Evolutionary conservation across 2,329 filamentous ascomycete species (phyloP).

Genomic region (Clonostachys sp.): DNA sequence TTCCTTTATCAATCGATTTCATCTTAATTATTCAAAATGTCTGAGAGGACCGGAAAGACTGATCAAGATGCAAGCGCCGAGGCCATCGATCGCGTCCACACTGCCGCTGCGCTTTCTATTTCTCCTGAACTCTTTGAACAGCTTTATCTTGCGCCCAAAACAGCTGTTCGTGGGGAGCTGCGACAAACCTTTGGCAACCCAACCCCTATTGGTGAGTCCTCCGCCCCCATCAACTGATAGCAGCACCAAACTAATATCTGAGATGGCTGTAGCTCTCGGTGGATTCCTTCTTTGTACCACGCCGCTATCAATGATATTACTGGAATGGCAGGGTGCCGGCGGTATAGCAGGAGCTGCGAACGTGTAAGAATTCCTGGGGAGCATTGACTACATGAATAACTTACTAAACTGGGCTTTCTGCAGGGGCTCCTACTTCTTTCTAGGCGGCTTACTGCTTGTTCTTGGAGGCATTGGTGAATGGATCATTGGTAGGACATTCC

Average conservation of each 20-base stretch:
- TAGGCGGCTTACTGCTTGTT: slow-evolving; percentile 39
- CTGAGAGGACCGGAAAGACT: slow-evolving; percentile 4
- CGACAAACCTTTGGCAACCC: slow-evolving; percentile 47
- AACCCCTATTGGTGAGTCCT: slow-evolving; percentile 31
- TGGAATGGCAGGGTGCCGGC: slow-evolving; percentile 21
- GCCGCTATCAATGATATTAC: slow-evolving; percentile 16
- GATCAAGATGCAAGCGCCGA: slow-evolving; percentile 5
- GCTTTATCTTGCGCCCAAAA: slow-evolving; percentile 43
- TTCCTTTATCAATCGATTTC: no score
- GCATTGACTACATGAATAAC: no score
- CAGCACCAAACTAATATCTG: background rate
- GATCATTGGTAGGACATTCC: slow-evolving; percentile 26
- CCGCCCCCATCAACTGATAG: background rate
- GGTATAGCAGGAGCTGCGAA: slow-evolving; percentile 19
- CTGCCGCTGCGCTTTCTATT: slow-evolving; percentile 37
- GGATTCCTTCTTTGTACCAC: slow-evolving; percentile 22
- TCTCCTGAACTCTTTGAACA: slow-evolving; percentile 49
- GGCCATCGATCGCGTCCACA: slow-evolving; percentile 13
- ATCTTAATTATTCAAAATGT: background rate
- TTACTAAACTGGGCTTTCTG: background rate
- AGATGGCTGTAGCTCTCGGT: slow-evolving; percentile 11
- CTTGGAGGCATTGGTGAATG: slow-evolving; percentile 45
- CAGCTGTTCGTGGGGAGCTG: slow-evolving; percentile 36
- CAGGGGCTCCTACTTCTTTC: slow-evolving; percentile 30
- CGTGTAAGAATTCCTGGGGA: slow-evolving; percentile 12